A percentile compares a stretch with the other conserved stretches of the same genome.
Conservation (phyloP, 441 rosid genomes). For the Melastoma candidum region DNA sequence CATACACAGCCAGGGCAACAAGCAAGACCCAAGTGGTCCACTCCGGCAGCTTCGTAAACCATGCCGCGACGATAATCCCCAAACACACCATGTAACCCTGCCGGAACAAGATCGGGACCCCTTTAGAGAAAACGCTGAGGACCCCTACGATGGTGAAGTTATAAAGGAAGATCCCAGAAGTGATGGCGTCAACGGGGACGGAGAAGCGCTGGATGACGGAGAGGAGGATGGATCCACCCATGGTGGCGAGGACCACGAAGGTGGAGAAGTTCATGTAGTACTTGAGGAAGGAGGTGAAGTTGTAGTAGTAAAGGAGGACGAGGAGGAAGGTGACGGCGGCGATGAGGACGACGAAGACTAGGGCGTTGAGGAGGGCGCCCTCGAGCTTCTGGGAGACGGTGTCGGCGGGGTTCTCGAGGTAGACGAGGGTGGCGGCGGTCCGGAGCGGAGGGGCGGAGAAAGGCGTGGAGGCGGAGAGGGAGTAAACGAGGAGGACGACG, state of each 20-base stretch:
- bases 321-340: slow-evolving; percentile 74
- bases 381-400: slow-evolving; percentile 67
- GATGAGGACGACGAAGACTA: slow-evolving; percentile 69
- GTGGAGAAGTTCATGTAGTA: slow-evolving; percentile 93
- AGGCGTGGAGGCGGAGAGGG: slow-evolving; percentile 58
- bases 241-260: slow-evolving; percentile 69
- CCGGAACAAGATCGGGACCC: slow-evolving; percentile 63
- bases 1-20: slow-evolving; percentile 82
- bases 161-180: slow-evolving; percentile 57
- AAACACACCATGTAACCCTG: slow-evolving; percentile 83
- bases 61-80: slow-evolving; percentile 83
- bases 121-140: slow-evolving; percentile 63
- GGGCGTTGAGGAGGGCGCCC: slow-evolving; percentile 71
- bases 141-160: slow-evolving; percentile 84
- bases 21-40: slow-evolving; percentile 93
- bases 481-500: slow-evolving; percentile 81
- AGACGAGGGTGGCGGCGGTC: slow-evolving; percentile 86
- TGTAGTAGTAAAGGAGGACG: slow-evolving; percentile 81
- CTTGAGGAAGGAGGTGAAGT: slow-evolving; percentile 83
- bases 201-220: slow-evolving; percentile 77
- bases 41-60: slow-evolving; percentile 89
- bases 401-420: slow-evolving; percentile 76
- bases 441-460: slow-evolving; percentile 48
- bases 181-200: slow-evolving; percentile 69
- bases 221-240: slow-evolving; percentile 88